Base-by-base conservation (phyloP, 1,284 basidiomycete species). In the Rhodotorula sp. region DNA sequence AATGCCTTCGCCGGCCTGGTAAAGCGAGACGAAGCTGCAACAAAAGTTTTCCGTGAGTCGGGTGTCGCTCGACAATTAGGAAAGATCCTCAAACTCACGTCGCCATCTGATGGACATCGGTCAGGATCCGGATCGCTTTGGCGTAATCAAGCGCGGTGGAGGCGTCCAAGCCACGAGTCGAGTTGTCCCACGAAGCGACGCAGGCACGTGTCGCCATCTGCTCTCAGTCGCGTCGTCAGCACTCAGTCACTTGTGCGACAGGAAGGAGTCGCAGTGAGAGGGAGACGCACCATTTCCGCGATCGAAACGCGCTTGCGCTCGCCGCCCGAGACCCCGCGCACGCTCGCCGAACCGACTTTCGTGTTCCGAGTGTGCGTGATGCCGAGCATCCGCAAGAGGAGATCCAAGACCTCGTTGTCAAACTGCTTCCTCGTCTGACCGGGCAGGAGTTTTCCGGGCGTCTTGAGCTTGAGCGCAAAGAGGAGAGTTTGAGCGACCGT, bases 121-220 rank as follows among this genome's bases (percentile, higher is more conserved):
- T 86, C 38, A 86, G 79, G 65, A 86, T 81, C 60, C 85, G 82
- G 50, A 87, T 81, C 12, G 83, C 83, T 78, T 85, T 86, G 78
- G 85, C 85, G 76, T 85, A 87, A 78, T 86, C 85, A 73, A 86
- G 77, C 0, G 81, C 81, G 49, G 79, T 81, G 15, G 73, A 71
- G 19, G 86, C 85, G 78, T 88, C 87, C 56, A 97, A 85, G 70
- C 93, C 92, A 60, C 91, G 85, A 1, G 90, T 91, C 0, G 89
- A 89, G 79, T 87, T 87, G 77, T 86, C 85, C 85, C 85, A 87
- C 19, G 82, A 82, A 7, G 75, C 71, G 31, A 79, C 73, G 74
- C 74, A 65, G 61, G 69, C 65, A 72, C 70, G 68, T 6, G 68
- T 63, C 2, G 70, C 69, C 70, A 74, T 74, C 68, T 70, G 54